These are phyloP conservation scores for Salix exigua DNA, from an alignment of 345 rosid genomes.

Conservation along the genomic window DNA sequence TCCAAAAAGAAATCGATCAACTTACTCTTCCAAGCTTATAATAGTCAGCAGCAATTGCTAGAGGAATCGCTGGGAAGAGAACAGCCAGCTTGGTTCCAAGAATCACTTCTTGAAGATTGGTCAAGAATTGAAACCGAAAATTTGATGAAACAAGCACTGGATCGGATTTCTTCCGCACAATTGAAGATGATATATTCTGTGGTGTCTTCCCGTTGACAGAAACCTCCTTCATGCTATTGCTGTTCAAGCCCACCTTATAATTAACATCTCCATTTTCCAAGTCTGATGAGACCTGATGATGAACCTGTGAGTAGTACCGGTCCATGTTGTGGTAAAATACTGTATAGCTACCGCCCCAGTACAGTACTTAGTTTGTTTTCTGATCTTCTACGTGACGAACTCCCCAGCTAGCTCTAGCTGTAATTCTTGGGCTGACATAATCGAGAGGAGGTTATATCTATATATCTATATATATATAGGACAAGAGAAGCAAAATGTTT, in stretches of 20 bases:
- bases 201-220: conserved; percentile 18
- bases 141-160: conserved; percentile 23
- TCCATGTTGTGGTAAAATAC: not conserved
- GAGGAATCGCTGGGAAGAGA: conserved; percentile 54
- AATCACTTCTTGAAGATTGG: conserved; percentile 40
- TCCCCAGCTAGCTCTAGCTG: not conserved
- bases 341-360: not conserved
- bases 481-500: not conserved
- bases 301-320: not conserved
- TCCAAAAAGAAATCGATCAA: not conserved
- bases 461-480: not conserved
- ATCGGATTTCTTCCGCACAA: conserved; percentile 38
- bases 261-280: conserved; percentile 16
- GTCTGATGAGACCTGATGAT: conserved; percentile 3
- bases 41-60: conserved; percentile 42
- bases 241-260: not conserved
- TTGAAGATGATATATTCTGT: conserved; percentile 31
- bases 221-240: not conserved
- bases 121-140: conserved; percentile 33
- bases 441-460: not conserved
- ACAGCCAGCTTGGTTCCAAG: conserved; percentile 50
- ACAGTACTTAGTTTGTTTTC: not conserved
- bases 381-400: not conserved
- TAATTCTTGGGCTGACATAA: not conserved
- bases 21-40: conserved; percentile 43